Evolutionary conservation across 1,284 basidiomycete genomes (phyloP), one percentile per base, ranked within the genome.

Genomic region (Phlebopus sp.): DNA sequence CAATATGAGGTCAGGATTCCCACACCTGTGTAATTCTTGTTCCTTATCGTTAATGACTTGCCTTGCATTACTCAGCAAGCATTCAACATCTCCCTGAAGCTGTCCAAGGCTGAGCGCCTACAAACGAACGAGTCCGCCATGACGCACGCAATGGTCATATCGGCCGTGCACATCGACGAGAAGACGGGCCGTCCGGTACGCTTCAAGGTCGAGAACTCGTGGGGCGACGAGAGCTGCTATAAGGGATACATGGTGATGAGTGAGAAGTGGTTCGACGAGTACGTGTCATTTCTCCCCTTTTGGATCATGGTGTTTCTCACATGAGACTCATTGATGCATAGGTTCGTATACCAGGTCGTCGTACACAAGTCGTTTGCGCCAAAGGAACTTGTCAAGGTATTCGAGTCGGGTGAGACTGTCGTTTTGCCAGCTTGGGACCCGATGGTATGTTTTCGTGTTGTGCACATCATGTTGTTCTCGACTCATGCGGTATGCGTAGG

Each of bases 191-290:
- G 81, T 49, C 86, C 92, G 1, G 71, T 94, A 27, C 78, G 92
- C 10, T 98, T 92, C 79, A 90, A 92, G 69, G 90, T 97, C 10
- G 94, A 98, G 76, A 98, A 98, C 73, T 89, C 84, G 8, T 98
- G 95, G 96, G 89, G 91, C 19, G 80, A 84, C n/a, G 73, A 73
- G 0, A 77, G 76, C 0, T 91, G 95, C 17, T 78, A 92, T 55
- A 86, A 93, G 59, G 95, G 93, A 2, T 97, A 86, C 71, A 94
- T 90, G 71, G 84, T 96, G 57, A 96, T 96, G 90, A 88, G 84
- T 38, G 86, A 90, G 54, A 75, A 74, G 36, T 97, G 95, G 95
- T 97, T 97, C 69, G 82, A 88, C 52, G 77, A 97, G 84, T 92
- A 66, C 55, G 87, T 82, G 4, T 45, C 41, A 15, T 15, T 2